phyloP scores from a whole-genome alignment of 2,329 filamentous ascomycete species.

The Fusarium oligoseptatum region DNA sequence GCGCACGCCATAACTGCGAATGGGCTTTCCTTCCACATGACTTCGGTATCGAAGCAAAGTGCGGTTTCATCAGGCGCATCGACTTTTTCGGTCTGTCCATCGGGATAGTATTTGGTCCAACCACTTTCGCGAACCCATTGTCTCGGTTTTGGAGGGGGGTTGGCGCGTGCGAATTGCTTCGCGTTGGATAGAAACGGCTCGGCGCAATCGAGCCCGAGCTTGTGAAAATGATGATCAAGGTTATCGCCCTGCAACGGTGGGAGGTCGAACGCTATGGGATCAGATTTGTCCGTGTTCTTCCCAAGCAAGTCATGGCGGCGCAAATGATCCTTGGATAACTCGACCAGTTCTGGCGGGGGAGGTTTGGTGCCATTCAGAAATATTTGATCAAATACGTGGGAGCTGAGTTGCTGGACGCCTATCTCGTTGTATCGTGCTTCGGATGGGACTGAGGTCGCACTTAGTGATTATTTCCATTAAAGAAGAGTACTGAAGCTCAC shows the following conservation, averaged over 20 bases:
- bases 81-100: slow-evolving; percentile 78
- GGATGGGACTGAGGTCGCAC: slow-evolving; percentile 57
- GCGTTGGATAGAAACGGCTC: slow-evolving; percentile 85
- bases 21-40: slow-evolving; percentile 92
- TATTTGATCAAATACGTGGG: slow-evolving; percentile 84
- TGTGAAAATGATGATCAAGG: slow-evolving; percentile 94
- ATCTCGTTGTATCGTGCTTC: slow-evolving; percentile 88
- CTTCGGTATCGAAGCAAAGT: slow-evolving; percentile 95
- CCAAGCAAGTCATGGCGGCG: slow-evolving; percentile 87
- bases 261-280: slow-evolving; percentile 87
- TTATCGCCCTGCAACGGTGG: slow-evolving; percentile 83
- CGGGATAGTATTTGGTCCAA: slow-evolving; percentile 91
- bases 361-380: slow-evolving; percentile 73
- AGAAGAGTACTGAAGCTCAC: slow-evolving; percentile 50
- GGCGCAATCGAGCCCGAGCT: slow-evolving; percentile 85
- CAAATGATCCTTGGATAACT: slow-evolving; percentile 86
- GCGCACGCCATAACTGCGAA: slow-evolving; percentile 99
- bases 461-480: not conserved
- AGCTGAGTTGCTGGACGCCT: slow-evolving; percentile 92
- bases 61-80: slow-evolving; percentile 83
- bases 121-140: slow-evolving; percentile 86
- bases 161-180: slow-evolving; percentile 77
- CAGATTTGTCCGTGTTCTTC: slow-evolving; percentile 84
- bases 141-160: slow-evolving; percentile 70
- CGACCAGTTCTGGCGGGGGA: slow-evolving; percentile 78